Percentiles rank a stretch among this genome's conserved stretches.
Evolutionary conservation across 2,329 filamentous ascomycete species (phyloP).

Genomic region (Cladosporium cucumerinum): DNA sequence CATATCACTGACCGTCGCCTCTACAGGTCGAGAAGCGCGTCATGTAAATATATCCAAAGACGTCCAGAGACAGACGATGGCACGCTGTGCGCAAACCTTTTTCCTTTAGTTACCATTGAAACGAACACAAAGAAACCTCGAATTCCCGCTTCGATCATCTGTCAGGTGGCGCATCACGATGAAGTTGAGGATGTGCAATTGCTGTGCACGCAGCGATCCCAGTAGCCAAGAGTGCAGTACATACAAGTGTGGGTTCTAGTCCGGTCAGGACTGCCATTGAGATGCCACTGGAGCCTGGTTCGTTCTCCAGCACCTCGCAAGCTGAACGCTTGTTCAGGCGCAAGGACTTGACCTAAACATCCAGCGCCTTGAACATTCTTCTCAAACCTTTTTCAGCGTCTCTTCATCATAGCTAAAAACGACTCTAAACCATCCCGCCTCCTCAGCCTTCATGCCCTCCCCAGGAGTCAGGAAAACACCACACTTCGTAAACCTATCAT

Average conservation of each 20-base stretch:
- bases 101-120: not conserved
- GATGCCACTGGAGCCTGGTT: too few relatives aligned
- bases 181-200: not conserved
- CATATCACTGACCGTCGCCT: not conserved
- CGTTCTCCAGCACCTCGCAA: not conserved
- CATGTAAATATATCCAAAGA: slow-evolving; percentile 16
- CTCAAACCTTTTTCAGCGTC: slow-evolving; percentile 33
- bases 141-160: not conserved
- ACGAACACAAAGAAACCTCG: not conserved
- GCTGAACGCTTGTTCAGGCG: not conserved
- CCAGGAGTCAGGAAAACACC: slow-evolving; percentile 53
- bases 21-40: slow-evolving; percentile 27
- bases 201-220: not conserved
- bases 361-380: slow-evolving; percentile 21
- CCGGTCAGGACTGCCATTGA: not conserved
- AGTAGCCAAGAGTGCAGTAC: not conserved
- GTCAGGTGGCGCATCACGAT: not conserved
- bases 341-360: not conserved
- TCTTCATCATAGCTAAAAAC: slow-evolving; percentile 42
- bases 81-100: slow-evolving; percentile 1
- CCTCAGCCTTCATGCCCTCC: slow-evolving; percentile 44
- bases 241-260: not conserved
- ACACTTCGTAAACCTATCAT: slow-evolving; percentile 42
- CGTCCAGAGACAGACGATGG: slow-evolving; percentile 10
- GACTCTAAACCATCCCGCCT: slow-evolving; percentile 53